Conservation (phyloP, 257 asterid species). For the Nicotiana noctiflora region DNA sequence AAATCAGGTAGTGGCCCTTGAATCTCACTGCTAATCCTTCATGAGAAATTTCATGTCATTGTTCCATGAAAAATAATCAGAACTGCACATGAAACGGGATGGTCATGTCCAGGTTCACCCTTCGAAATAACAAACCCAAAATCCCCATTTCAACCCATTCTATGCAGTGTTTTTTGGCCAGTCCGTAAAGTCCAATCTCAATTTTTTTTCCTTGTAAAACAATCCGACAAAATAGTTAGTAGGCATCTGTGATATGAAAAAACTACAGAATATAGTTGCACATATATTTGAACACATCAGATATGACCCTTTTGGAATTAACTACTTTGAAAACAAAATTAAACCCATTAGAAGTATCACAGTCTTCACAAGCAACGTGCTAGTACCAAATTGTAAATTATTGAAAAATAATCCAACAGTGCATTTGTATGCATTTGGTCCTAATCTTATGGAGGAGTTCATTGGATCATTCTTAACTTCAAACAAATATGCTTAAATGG, state of each 20-base stretch:
- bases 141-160: not conserved
- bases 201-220: not conserved
- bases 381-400: not conserved
- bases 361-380: not conserved
- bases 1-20: not conserved
- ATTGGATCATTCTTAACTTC: not conserved
- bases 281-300: not conserved
- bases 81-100: not conserved
- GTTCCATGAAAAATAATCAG: not conserved
- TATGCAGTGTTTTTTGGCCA: not conserved
- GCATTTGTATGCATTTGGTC: not conserved
- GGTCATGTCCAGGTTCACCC: not conserved
- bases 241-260: not conserved
- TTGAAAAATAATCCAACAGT: not conserved
- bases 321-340: not conserved
- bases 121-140: not conserved
- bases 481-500: not conserved
- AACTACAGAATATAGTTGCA: not conserved
- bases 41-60: not conserved
- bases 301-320: not conserved
- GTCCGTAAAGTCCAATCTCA: not conserved
- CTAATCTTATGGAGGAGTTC: constrained; percentile 1
- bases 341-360: not conserved
- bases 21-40: not conserved
- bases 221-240: not conserved